These are phyloP conservation scores for Suillus subluteus DNA, from an alignment of 768 basidiomycete species.

Conservation along the genomic window DNA sequence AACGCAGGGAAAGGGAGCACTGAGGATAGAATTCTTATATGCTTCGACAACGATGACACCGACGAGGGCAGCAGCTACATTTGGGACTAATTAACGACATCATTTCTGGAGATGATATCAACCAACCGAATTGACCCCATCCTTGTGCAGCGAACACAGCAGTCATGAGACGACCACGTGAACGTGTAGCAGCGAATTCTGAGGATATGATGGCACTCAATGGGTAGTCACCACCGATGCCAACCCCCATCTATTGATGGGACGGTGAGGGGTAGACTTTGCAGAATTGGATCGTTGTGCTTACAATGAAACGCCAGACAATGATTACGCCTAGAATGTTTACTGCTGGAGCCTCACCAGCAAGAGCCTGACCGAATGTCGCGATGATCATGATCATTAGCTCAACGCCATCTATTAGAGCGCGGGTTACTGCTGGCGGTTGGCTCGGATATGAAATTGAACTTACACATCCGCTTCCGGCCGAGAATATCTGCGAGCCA, in stretches of 20 bases:
- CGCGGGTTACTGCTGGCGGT: not conserved
- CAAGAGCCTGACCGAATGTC: slow-evolving; percentile 80
- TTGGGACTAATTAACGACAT: not conserved
- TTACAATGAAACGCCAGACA: slow-evolving; percentile 80
- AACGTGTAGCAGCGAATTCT: slow-evolving; percentile 80
- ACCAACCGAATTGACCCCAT: slow-evolving; percentile 78
- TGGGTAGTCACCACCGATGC: slow-evolving; percentile 91
- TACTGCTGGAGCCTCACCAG: slow-evolving; percentile 67
- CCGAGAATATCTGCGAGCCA: slow-evolving; percentile 80
- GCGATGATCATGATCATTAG: slow-evolving; percentile 82
- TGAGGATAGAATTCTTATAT: slow-evolving; percentile 65
- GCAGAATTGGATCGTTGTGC: slow-evolving; percentile 17
- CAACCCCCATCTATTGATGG: slow-evolving; percentile 63
- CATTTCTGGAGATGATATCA: not conserved
- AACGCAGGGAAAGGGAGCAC: slow-evolving; percentile 39
- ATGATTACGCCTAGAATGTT: slow-evolving; percentile 76
- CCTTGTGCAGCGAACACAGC: slow-evolving; percentile 87
- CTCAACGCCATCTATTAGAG: slow-evolving; percentile 46
- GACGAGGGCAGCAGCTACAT: slow-evolving; percentile 65
- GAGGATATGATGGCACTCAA: slow-evolving; percentile 85
- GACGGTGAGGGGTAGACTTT: not conserved
- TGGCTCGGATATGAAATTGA: not conserved
- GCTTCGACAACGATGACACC: slow-evolving; percentile 65
- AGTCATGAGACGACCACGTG: slow-evolving; percentile 86
- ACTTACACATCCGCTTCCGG: slow-evolving; percentile 79